Evolutionary conservation across 2,329 filamentous ascomycete genomes (phyloP).

Genomic region (Aaosphaeria arxii): DNA sequence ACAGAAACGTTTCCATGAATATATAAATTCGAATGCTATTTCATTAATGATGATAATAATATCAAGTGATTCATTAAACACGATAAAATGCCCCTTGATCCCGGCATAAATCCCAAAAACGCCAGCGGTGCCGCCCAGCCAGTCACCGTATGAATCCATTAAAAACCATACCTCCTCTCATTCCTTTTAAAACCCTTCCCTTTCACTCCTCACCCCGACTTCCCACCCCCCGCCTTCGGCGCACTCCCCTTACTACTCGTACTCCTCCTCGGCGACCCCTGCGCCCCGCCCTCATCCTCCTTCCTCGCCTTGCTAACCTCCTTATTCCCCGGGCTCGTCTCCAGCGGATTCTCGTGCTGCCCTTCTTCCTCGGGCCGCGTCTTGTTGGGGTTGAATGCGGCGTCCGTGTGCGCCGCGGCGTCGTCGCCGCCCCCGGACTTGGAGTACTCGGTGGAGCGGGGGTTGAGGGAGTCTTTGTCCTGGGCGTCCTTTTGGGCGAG

Average conservation of each 20-base stretch:
- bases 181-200: too few relatives aligned
- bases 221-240: slow-evolving; percentile 34
- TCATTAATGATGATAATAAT: too few relatives aligned
- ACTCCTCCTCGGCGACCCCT: slow-evolving; percentile 32
- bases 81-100: too few relatives aligned
- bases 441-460: slow-evolving; percentile 64
- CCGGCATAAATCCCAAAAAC: too few relatives aligned
- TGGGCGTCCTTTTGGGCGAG: slow-evolving; percentile 42
- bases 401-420: slow-evolving; percentile 53
- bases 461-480: slow-evolving; percentile 60
- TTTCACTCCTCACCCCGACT: slow-evolving; percentile 5
- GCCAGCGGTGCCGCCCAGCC: too few relatives aligned
- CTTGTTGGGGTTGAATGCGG: slow-evolving; percentile 67
- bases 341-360: slow-evolving; percentile 41
- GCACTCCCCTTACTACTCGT: slow-evolving; percentile 35
- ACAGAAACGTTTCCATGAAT: too few relatives aligned
- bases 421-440: slow-evolving; percentile 63
- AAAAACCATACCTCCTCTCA: too few relatives aligned
- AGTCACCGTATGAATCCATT: too few relatives aligned
- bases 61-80: too few relatives aligned
- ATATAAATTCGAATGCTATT: too few relatives aligned
- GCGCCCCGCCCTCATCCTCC: slow-evolving; percentile 37
- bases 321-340: slow-evolving; percentile 60
- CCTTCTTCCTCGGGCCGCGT: slow-evolving; percentile 64
- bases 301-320: slow-evolving; percentile 53